Percentiles rank a stretch among this genome's conserved stretches.
phyloP scores from a whole-genome alignment of 495 filamentous ascomycete species.

The Collariella sp. region DNA sequence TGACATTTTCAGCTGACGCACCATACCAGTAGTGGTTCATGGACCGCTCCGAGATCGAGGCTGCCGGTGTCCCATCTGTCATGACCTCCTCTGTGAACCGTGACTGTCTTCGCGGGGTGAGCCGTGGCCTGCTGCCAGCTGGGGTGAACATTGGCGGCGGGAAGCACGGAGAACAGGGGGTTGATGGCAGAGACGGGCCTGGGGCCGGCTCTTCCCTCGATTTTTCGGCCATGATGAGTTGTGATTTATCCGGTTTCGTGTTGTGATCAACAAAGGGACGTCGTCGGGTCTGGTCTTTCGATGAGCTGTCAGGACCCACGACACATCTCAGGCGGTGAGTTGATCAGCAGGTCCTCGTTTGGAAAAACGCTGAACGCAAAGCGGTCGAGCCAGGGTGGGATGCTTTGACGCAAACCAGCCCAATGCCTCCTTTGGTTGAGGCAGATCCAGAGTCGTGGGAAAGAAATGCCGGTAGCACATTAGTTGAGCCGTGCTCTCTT shows the following conservation, averaged over 20 bases:
- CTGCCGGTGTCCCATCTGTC: constrained; percentile 21
- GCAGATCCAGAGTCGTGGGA: not conserved
- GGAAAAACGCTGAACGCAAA: not conserved
- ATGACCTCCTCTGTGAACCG: constrained; percentile 27
- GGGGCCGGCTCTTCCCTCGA: not conserved
- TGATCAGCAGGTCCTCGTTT: too few species aligned
- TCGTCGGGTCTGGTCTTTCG: not conserved
- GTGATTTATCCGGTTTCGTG: not conserved
- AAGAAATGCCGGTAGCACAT: not conserved
- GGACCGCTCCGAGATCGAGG: constrained; percentile 13
- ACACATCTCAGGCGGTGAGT: not conserved
- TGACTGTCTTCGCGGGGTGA: constrained; percentile 17
- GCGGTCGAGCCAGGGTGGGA: too few species aligned
- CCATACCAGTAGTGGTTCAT: constrained; percentile 9
- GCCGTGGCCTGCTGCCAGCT: constrained; percentile 4
- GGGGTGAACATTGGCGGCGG: constrained; percentile 1
- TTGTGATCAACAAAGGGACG: not conserved
- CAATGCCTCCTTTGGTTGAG: too few species aligned
- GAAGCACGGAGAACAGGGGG: not conserved
- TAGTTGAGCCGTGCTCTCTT: not conserved
- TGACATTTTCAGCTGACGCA: constrained; percentile 3
- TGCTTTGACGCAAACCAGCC: too few species aligned
- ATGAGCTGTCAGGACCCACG: not conserved
- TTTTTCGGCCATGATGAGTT: constrained; percentile 1
- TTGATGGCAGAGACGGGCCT: not conserved